phyloP scores from a whole-genome alignment of 164 flowering plant species.

The Platanus orientalis region DNA sequence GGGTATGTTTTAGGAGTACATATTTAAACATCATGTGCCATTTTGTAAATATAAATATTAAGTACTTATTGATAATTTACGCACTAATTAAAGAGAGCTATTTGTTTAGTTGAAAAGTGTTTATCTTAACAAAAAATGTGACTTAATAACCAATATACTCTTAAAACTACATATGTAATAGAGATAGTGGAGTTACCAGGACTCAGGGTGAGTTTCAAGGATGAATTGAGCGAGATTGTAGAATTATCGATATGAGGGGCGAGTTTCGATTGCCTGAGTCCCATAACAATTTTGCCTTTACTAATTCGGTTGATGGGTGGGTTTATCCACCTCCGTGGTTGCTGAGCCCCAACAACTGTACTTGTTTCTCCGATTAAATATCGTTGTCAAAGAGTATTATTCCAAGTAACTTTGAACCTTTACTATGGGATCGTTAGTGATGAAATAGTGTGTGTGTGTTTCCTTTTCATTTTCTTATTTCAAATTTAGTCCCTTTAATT shows the following conservation, averaged over 20 bases:
- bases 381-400: slow-evolving; percentile 17
- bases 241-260: slow-evolving; percentile 44
- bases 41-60: too few relatives aligned
- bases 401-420: slow-evolving; percentile 22
- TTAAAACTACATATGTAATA: too few relatives aligned
- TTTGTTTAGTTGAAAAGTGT: too few relatives aligned
- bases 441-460: background rate
- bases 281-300: slow-evolving; percentile 31
- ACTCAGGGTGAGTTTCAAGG: too few relatives aligned
- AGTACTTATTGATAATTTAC: too few relatives aligned
- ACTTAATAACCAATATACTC: too few relatives aligned
- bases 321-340: slow-evolving; percentile 33
- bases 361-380: slow-evolving; percentile 14
- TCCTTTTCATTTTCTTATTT: slow-evolving; percentile 1
- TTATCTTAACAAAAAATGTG: too few relatives aligned
- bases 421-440: slow-evolving; percentile 26
- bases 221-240: slow-evolving; percentile 34
- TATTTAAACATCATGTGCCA: too few relatives aligned
- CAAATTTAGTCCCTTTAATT: slow-evolving; percentile 24
- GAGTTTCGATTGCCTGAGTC: slow-evolving; percentile 24
- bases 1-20: too few relatives aligned
- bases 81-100: too few relatives aligned
- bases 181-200: too few relatives aligned
- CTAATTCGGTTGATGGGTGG: slow-evolving; percentile 35
- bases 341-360: slow-evolving; percentile 21